phyloP scores from a whole-genome alignment of 2,329 filamentous ascomycete genomes.

The Aspergillus cejpii region DNA sequence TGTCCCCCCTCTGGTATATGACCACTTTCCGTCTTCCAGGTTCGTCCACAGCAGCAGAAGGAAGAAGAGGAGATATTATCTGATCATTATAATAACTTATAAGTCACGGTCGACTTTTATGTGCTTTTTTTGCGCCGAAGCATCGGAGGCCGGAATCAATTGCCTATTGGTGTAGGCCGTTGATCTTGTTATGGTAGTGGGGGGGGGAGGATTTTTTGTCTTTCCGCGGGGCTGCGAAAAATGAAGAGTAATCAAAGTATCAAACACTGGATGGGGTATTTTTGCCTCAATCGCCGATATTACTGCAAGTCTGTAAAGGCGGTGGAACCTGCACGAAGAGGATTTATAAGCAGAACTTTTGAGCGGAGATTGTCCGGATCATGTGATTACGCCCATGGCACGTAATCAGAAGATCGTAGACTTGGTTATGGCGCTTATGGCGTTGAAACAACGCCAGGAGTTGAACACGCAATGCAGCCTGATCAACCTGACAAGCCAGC shows the following conservation, averaged over 20 bases:
- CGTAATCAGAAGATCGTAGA: not conserved
- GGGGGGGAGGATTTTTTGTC: slow-evolving; percentile 2
- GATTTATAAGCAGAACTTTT: slow-evolving; percentile 18
- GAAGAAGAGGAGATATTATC: slow-evolving; percentile 1
- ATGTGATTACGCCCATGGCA: slow-evolving; percentile 2
- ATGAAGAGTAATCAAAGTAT: not conserved
- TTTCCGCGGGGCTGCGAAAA: slow-evolving; percentile 14
- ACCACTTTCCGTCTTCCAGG: not conserved
- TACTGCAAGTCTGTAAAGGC: too few relatives aligned
- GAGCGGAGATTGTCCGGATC: not conserved
- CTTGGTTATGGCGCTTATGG: not conserved
- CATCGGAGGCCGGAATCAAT: slow-evolving; percentile 10
- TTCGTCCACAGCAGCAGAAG: slow-evolving; percentile 1
- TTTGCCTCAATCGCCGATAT: slow-evolving; percentile 10
- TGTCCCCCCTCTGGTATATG: not conserved
- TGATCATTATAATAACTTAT: slow-evolving; percentile 7
- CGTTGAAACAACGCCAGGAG: not conserved
- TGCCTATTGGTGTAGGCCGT: slow-evolving; percentile 12
- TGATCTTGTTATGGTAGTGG: slow-evolving; percentile 3
- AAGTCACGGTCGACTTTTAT: slow-evolving; percentile 9
- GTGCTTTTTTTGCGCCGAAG: slow-evolving; percentile 12
- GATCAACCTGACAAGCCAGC: too few relatives aligned
- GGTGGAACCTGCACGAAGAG: not conserved
- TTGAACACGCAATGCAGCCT: too few relatives aligned
- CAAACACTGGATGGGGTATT: slow-evolving; percentile 3